These are phyloP conservation scores for Mixia osmundae DNA, from an alignment of 1,284 basidiomycete species.

Conservation along the genomic window DNA sequence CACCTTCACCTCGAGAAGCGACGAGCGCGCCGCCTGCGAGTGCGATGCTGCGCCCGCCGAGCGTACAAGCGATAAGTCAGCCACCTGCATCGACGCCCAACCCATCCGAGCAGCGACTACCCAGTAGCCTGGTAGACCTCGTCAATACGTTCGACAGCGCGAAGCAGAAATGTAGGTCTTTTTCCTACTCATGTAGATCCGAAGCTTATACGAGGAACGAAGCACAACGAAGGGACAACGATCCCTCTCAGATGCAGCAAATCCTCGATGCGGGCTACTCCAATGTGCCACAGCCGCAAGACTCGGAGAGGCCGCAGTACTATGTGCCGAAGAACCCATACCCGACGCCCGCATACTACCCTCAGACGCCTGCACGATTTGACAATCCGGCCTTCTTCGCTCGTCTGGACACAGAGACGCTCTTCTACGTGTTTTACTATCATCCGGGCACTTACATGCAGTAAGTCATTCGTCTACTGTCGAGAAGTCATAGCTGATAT, in stretches of 20 bases:
- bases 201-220: slow-evolving; percentile 5
- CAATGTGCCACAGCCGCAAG: slow-evolving; percentile 70
- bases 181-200: not conserved
- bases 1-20: slow-evolving; percentile 4
- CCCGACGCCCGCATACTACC: slow-evolving; percentile 82
- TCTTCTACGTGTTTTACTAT: slow-evolving; percentile 99
- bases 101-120: slow-evolving; percentile 24
- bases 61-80: not conserved
- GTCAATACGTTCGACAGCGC: slow-evolving; percentile 86
- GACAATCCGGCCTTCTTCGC: slow-evolving; percentile 69
- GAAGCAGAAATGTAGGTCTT: slow-evolving; percentile 63
- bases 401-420: slow-evolving; percentile 85
- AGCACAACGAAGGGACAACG: slow-evolving; percentile 67
- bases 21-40: too few relatives aligned
- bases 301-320: slow-evolving; percentile 90
- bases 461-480: slow-evolving; percentile 5
- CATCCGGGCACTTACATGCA: slow-evolving; percentile 26
- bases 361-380: slow-evolving; percentile 61
- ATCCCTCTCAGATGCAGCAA: slow-evolving; percentile 50
- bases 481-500: not conserved
- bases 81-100: not conserved
- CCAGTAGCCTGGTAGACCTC: slow-evolving; percentile 66
- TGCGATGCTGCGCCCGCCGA: slow-evolving; percentile 3
- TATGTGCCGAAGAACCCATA: slow-evolving; percentile 86
- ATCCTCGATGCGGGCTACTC: slow-evolving; percentile 74